Conservation (phyloP, 257 asterid species). For the Capsicum baccatum region DNA sequence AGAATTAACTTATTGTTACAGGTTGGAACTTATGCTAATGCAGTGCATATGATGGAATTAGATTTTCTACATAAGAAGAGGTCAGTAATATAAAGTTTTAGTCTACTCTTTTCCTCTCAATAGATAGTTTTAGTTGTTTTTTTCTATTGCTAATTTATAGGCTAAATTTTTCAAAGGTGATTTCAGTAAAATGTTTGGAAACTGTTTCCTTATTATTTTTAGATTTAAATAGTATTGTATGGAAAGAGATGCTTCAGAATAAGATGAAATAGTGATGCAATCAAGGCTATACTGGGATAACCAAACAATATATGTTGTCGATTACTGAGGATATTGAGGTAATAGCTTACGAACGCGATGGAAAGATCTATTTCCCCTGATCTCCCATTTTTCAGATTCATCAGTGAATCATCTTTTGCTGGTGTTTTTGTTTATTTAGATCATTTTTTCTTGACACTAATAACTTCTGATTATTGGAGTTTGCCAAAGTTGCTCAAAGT, state of each 20-base stretch:
- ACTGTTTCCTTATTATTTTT: background rate
- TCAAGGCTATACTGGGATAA: slow-evolving; percentile 69
- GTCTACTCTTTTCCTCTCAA: background rate
- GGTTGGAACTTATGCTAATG: slow-evolving; percentile 66
- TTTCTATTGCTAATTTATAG: background rate
- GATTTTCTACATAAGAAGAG: slow-evolving; percentile 72
- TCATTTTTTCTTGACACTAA: background rate
- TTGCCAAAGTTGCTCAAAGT: background rate
- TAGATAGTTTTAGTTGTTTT: background rate
- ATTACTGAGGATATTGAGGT: slow-evolving; percentile 35
- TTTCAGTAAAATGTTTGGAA: background rate
- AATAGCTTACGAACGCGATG: background rate
- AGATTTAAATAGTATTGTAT: slow-evolving; percentile 80
- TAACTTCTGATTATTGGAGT: background rate
- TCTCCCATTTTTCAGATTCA: background rate
- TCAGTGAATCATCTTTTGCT: background rate
- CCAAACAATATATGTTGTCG: slow-evolving; percentile 69
- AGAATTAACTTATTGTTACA: slow-evolving; percentile 31
- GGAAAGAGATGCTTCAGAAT: slow-evolving; percentile 59
- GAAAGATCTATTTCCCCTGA: background rate
- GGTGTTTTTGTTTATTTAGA: background rate
- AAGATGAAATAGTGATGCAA: slow-evolving; percentile 72
- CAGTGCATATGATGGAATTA: slow-evolving; percentile 73
- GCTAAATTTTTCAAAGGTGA: background rate
- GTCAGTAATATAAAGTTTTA: slow-evolving; percentile 40